Evolutionary conservation across 2,329 filamentous ascomycete genomes (phyloP).

Genomic region (Paecilomyces sp.): DNA sequence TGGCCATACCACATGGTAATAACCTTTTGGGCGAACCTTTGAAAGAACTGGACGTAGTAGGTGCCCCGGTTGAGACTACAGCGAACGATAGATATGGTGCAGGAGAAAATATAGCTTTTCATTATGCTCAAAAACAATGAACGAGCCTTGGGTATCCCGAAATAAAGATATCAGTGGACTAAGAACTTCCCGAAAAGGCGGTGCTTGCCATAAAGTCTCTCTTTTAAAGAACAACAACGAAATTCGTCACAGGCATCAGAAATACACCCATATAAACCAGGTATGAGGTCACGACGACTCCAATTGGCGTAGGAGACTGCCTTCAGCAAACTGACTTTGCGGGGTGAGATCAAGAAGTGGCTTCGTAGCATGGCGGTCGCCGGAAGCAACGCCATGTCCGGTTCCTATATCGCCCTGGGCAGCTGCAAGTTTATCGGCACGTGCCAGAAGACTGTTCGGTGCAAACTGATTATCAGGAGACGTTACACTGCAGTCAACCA

Average conservation of each 20-base stretch:
- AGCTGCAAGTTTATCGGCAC: conserved; percentile 11
- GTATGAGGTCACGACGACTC: conserved; percentile 10
- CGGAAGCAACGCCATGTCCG: conserved; percentile 34
- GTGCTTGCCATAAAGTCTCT: not conserved
- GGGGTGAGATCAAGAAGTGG: conserved; percentile 38
- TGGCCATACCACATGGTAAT: not conserved
- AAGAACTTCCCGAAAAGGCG: not conserved
- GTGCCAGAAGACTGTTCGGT: conserved; percentile 31
- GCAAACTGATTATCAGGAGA: conserved; percentile 20
- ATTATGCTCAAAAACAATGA: not conserved
- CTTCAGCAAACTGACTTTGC: conserved; percentile 37
- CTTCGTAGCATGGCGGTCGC: conserved; percentile 29
- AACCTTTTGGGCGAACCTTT: not conserved
- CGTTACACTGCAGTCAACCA: conserved; percentile 6
- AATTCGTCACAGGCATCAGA: not conserved
- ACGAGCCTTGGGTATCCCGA: not conserved
- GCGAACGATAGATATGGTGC: not conserved
- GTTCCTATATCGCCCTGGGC: conserved; percentile 13
- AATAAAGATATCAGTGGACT: not conserved
- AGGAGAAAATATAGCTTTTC: not conserved
- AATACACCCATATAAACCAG: not conserved
- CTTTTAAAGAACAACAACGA: not conserved
- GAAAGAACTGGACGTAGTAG: not conserved
- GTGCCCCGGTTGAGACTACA: not conserved
- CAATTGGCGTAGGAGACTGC: conserved; percentile 35